Evolutionary conservation across 805 yeast species (phyloP).

Genomic region (Ogataea allantospora): DNA sequence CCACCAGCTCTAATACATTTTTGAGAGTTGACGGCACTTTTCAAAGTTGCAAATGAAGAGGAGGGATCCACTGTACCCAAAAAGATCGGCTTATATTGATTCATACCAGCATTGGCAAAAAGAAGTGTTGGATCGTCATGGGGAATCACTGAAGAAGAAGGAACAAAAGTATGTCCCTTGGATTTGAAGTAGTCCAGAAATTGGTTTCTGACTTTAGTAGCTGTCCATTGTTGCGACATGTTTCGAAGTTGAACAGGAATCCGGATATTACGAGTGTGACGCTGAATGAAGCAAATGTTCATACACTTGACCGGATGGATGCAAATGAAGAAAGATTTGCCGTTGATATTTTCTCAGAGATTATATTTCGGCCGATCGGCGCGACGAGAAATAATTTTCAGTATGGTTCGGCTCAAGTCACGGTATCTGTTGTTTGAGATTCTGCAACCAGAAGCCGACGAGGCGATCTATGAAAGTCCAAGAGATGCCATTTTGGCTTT

Average conservation of each 20-base stretch:
- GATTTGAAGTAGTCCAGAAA: conserved; percentile 78
- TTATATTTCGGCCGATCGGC: conserved; percentile 12
- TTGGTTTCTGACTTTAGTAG: conserved; percentile 63
- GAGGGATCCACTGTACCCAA: conserved; percentile 96
- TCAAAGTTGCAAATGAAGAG: conserved; percentile 77
- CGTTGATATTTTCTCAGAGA: conserved; percentile 8
- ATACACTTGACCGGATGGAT: conserved; percentile 9
- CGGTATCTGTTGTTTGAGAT: conserved; percentile 82
- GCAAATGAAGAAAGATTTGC: conserved; percentile 10
- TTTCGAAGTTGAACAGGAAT: conserved; percentile 2
- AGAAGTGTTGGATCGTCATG: conserved; percentile 96
- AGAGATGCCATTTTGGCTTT: conserved; percentile 42
- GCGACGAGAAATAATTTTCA: conserved; percentile 9
- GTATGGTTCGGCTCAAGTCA: conserved; percentile 86
- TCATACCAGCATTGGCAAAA: conserved; percentile 99
- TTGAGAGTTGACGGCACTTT: conserved; percentile 92
- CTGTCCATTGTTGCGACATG: conserved; percentile 42
- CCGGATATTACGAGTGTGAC: conserved; percentile 10
- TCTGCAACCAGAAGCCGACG: conserved; percentile 51
- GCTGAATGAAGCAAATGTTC: conserved; percentile 11
- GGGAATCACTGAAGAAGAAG: conserved; percentile 94
- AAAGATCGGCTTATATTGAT: conserved; percentile 97
- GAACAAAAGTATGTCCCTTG: conserved; percentile 73
- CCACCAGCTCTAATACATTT: conserved; percentile 99
- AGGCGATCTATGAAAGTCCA: conserved; percentile 25